Evolutionary conservation across 2,329 filamentous ascomycete genomes (phyloP), one percentile per base, ranked within the genome.

Genomic region (Fusarium azukiicola): DNA sequence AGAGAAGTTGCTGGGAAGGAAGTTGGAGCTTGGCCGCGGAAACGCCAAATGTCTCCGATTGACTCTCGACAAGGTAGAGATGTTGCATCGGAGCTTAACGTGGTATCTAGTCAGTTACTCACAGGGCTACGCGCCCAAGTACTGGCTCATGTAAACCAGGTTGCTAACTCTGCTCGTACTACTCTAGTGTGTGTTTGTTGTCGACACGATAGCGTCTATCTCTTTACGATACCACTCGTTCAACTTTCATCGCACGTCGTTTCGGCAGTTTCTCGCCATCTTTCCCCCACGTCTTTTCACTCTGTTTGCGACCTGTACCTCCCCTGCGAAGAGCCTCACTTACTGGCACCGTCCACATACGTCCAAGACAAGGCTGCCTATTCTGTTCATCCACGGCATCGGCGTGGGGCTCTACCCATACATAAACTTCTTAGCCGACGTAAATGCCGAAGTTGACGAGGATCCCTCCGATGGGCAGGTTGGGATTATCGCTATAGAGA

Each of bases 301-400:
- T 46, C 79, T 93, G 27, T 81, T 92, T 49, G 87, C 89, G 1
- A 84, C 84, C n/a, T 84, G 88, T 16, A 79, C 79, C 8, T 93
- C 92, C 5, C 88, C 90, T 12, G 89, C 89, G 1, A 86, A 88
- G 54, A 84, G 88, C 19, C 84, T 93, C 5, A 90, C 90, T 49
- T 95, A 95, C 85, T 95, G 93, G 92, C 88, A 93, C 79, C 90
- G 91, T 36, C 90, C 90, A 14, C 93, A 95, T 77, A 94, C 90
- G 1, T 93, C 93, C 4, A 90, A 89, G 71, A 91, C 88, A 2
- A 88, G 89, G 54, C 87, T 92, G 5, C 93, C 93, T 0, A 83
- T 95, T 19, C 84, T 95, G 11, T 95, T 94, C 82, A 90, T 95
- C 42, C 93, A 95, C 78, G 93, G 94, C 44, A 74, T 86, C 93